Evolutionary conservation across 139 green algal genomes (phyloP), one percentile per base, ranked within the genome.

Genomic region (Closterium sp.): DNA sequence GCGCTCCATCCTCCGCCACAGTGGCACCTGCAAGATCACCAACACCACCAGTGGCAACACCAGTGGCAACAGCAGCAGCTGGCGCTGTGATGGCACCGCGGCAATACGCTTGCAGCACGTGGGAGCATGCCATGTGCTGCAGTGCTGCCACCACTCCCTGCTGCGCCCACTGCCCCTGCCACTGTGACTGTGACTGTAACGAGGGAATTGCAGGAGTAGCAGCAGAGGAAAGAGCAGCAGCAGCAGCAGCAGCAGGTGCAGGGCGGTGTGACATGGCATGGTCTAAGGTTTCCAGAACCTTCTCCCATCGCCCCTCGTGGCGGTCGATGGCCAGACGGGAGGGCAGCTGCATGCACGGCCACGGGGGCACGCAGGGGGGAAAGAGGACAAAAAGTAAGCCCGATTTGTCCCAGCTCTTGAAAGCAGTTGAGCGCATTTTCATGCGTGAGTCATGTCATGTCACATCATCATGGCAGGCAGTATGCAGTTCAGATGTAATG

Each of bases 281-380:
- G 90, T 97, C 96, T 32, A 95, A 95, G 6, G 30, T 91, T 4
- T 93, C 89, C 32, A 97, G 91, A 4, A 95, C 96, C 32, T 95
- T 87, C 50, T 87, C 91, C 96, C 96, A 97, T 84, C 95, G 92
- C 4, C 96, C 96, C 90, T 97, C 96, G 79, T 96, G 96, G 88
- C 96, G 94, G 88, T 93, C 95, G 6, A 97, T 88, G 17, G 50
- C 85, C 32, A 97, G 92, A 90, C 96, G 96, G 9, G 93, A 93
- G 70, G 92, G 84, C 28, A 96, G 30, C 38, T 92, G 38, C 38
- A 45, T 45, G 38, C 38, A 45, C 10, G 38, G n/a, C n/a, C n/a
- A 70, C 84, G 24, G 24, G 50, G 10, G 50, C 13, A 22, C 17
- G 50, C 50, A 73, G 50, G 50, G 42, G 50, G 9, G 50, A 22